Evolutionary conservation across 805 yeast species (phyloP).

Genomic region (Wickerhamomyces strasburgensis): DNA sequence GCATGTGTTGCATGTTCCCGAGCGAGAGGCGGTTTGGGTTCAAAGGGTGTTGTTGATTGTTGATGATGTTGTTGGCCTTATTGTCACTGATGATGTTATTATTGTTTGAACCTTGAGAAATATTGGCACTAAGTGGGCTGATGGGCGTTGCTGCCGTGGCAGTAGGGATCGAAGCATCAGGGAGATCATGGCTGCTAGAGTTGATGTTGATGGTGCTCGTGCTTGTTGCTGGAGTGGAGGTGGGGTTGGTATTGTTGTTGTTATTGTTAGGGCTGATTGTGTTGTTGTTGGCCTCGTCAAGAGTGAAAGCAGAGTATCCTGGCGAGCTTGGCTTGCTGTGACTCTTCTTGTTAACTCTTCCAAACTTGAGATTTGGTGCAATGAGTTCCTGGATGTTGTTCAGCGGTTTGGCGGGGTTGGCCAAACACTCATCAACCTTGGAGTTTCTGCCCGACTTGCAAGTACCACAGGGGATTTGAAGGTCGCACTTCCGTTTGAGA

Average conservation of each 20-base stretch:
- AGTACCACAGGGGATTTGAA: conserved; percentile 25
- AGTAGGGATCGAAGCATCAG: too few species aligned
- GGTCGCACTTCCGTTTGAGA: conserved; percentile 25
- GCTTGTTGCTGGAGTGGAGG: too few species aligned
- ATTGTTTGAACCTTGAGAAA: too few species aligned
- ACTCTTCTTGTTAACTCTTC: conserved; percentile 13
- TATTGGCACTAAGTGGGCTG: too few species aligned
- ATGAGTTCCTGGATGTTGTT: conserved; percentile 19
- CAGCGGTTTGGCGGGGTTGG: conserved; percentile 24
- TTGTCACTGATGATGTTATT: too few species aligned
- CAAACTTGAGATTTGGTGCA: conserved; percentile 22
- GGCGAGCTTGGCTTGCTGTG: conserved; percentile 1
- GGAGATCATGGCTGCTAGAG: too few species aligned
- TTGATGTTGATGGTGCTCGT: too few species aligned
- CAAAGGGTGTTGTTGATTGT: conserved; percentile 5
- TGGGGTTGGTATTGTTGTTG: conserved; percentile 1
- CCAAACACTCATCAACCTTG: conserved; percentile 22
- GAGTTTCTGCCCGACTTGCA: conserved; percentile 23
- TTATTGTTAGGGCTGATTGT: conserved; percentile 1
- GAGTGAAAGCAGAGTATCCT: background rate
- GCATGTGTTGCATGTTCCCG: too few species aligned
- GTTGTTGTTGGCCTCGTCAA: background rate
- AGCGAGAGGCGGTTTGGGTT: too few species aligned
- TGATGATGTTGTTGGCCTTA: conserved; percentile 5
- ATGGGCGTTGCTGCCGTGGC: too few species aligned